Base-by-base conservation (phyloP, 1,284 basidiomycete species). In the Ustilago esculenta region DNA sequence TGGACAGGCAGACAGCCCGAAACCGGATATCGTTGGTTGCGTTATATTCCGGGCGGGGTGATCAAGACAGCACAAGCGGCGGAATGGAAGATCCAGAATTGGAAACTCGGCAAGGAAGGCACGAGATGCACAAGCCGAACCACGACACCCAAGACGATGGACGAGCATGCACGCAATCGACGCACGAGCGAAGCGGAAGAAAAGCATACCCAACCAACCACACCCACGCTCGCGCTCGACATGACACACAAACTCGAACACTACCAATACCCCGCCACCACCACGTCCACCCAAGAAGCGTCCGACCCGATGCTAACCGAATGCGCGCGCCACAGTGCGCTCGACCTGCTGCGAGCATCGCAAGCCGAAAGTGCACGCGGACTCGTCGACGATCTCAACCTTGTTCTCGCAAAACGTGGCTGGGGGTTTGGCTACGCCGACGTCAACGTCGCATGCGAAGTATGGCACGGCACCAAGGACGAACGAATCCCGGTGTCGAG, bases 31-130 rank as follows among this genome's bases (percentile, higher is more conserved):
- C 94, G 91, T 79, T 97, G 94, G 93, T 86, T 98, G 57, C 95
- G 94, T 81, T 98, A 94, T 81, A 90, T 98, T 1, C 95, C 95
- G 0, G 93, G 92, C 64, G 89, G 91, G 18, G 87, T 98, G 36
- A 86, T 98, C 74, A 93, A 91, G 84, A 94, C 93, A 0, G 95
- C 94, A 0, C 93, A 96, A 79, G 92, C 92, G 4, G 95, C 95
- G 0, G 95, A 98, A 77, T 98, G 94, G 94, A 92, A 90, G 81
- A 85, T 98, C 46, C 92, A 96, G 79, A 90, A 91, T 0, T 98
- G 94, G 92, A 92, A 92, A 87, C 87, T 98, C 21, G 94, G 94
- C 61, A 97, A 96, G 76, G 60, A 59, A 30, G 58, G 33, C 3
- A 2, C 43, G 20, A 49, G 46, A 24, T 20, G 32, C 1, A 23